Evolutionary conservation across 345 rosid genomes (phyloP).

Genomic region (sweet orange (Citrus sinensis)): DVS_A1.0 CM039162.1:25520501-25521000

Average conservation of each 20-base stretch:
- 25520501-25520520: neutral
- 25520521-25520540: constrained; percentile 12
- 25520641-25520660: neutral
- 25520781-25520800: neutral
- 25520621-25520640: constrained; percentile 9
- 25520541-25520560: constrained; percentile 13
- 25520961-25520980: neutral
- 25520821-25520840: too few species aligned
- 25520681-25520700: neutral
- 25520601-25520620: constrained; percentile 19
- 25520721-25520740: neutral
- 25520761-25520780: too few species aligned
- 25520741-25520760: neutral
- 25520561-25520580: neutral
- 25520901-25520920: too few species aligned
- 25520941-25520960: neutral
- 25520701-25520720: neutral
- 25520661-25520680: neutral
- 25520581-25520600: constrained; percentile 10
- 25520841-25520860: too few species aligned
- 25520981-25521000: neutral
- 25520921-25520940: too few species aligned
- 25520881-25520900: too few species aligned
- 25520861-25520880: too few species aligned
- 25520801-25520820: too few species aligned